Conservation (phyloP, 169 alveolate genomes). For the Plasmodium relictum region DNA sequence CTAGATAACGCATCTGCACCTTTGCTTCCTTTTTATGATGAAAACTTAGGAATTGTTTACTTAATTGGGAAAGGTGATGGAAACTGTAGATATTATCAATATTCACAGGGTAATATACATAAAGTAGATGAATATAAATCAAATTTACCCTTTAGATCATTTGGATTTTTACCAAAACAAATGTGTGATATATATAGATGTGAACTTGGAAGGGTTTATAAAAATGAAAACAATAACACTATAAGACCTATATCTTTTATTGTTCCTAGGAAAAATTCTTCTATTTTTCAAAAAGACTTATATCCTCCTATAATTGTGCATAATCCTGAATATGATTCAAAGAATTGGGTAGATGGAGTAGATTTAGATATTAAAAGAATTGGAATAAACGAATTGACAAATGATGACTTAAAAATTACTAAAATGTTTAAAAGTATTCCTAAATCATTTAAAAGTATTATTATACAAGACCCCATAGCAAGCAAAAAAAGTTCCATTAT, state of each 20-base stretch:
- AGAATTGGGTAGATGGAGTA: slow-evolving; percentile 44
- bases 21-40: slow-evolving; percentile 85
- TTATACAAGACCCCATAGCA: slow-evolving; percentile 23
- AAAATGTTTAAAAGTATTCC: slow-evolving; percentile 21
- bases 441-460: slow-evolving; percentile 26
- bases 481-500: slow-evolving; percentile 21
- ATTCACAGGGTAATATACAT: slow-evolving; percentile 78
- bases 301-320: slow-evolving; percentile 76
- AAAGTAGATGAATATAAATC: slow-evolving; percentile 84
- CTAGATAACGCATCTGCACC: slow-evolving; percentile 86
- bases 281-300: slow-evolving; percentile 81
- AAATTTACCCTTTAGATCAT: slow-evolving; percentile 82
- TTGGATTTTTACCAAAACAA: slow-evolving; percentile 82
- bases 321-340: slow-evolving; percentile 27
- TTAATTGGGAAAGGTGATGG: slow-evolving; percentile 87
- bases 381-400: slow-evolving; percentile 41
- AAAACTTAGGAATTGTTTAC: slow-evolving; percentile 80
- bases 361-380: slow-evolving; percentile 33
- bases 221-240: slow-evolving; percentile 79
- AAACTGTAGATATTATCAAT: slow-evolving; percentile 84
- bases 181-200: slow-evolving; percentile 85
- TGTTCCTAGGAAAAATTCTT: slow-evolving; percentile 82
- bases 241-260: slow-evolving; percentile 83
- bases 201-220: slow-evolving; percentile 84
- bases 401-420: slow-evolving; percentile 33